Base-by-base conservation (phyloP, 140 eudicot species). In the Senecio squalidus region DNA sequence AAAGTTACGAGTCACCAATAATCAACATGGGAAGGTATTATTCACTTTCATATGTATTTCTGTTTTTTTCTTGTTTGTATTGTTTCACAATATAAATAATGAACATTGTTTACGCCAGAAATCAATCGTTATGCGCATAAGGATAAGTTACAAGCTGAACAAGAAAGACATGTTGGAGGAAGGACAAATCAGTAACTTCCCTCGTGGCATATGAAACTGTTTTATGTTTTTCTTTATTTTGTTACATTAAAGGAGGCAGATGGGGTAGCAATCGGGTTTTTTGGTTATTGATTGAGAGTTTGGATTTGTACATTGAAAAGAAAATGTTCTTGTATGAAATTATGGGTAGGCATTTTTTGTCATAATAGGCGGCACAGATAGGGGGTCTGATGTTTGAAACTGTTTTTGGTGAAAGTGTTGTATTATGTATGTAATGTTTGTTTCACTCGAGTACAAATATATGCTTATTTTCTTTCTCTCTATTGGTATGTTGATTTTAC, bases 11-110 rank as follows among this genome's bases (percentile, higher is more conserved):
- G 78, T 92, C 55, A 76, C 89, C 51, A 92, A 92, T 77, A 84
- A 83, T 71, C 96, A 83, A 80, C 92, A 92, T 62, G 98, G 98
- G 70, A 92, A 84, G 98, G 98, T 92, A 79, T 55, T 92, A 79
- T 55, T 40, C 47, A 40, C n/a, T 57, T 57, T 41, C 23, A 28
- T 43, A 16, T 1, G 25, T 6, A 1, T 25, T 43, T 25, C n/a
- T 7, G 23, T 52, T 3, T 18, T 24, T 49, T 15, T 21, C 5
- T 52, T 15, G 23, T 23, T 64, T 64, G 2, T 16, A 34, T 64
- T 17, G n/a, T 39, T 46, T 68, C 24, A 23, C 28, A 13, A 11
- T n/a, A 4, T 48, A 17, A 47, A 8, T 14, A 7, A 38, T 34
- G 31, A 36, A 48, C 16, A 13, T 55, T 68, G 60, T 69, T 56